Percentiles rank a stretch among this genome's conserved stretches.
These are phyloP conservation scores for Viola odorata DNA, from an alignment of 345 rosid genomes.

Conservation along the genomic window DNA sequence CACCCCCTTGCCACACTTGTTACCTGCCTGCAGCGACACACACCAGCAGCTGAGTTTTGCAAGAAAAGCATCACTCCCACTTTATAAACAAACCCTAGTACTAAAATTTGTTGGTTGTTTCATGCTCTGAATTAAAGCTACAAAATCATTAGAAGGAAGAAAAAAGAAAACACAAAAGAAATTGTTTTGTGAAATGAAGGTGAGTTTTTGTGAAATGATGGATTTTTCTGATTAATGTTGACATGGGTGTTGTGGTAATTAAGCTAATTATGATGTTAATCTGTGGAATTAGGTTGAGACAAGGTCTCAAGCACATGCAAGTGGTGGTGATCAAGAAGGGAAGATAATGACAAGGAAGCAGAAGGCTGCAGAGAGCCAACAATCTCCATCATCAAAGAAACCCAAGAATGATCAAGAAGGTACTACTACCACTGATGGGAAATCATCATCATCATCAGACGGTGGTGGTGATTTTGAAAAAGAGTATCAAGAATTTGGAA, in stretches of 20 bases:
- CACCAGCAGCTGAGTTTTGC: not conserved
- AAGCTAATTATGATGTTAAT: not conserved
- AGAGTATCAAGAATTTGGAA: conserved; percentile 53
- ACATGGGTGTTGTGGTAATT: not conserved
- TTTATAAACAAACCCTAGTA: not conserved
- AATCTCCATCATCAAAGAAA: conserved; percentile 60
- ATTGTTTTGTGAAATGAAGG: not conserved
- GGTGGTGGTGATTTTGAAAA: conserved; percentile 12
- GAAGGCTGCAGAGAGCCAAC: conserved; percentile 76
- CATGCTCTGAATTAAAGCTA: not conserved
- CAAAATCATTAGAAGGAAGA: not conserved
- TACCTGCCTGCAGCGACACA: conserved; percentile 9
- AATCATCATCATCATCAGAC: conserved; percentile 2
- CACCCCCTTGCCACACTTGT: conserved; percentile 20
- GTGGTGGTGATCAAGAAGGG: conserved; percentile 40
- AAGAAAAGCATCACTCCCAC: conserved; percentile 7
- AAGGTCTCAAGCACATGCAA: conserved; percentile 50
- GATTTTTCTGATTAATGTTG: not conserved
- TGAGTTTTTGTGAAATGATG: not conserved
- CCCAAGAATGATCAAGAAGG: conserved; percentile 28
- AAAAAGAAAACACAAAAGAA: not conserved
- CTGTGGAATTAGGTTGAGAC: conserved; percentile 61
- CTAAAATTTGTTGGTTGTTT: not conserved
- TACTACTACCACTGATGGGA: conserved; percentile 18
- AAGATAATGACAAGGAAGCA: conserved; percentile 72